Base-by-base conservation (phyloP, 2,329 filamentous ascomycete species). In the Fusarium transvaalense region DNA sequence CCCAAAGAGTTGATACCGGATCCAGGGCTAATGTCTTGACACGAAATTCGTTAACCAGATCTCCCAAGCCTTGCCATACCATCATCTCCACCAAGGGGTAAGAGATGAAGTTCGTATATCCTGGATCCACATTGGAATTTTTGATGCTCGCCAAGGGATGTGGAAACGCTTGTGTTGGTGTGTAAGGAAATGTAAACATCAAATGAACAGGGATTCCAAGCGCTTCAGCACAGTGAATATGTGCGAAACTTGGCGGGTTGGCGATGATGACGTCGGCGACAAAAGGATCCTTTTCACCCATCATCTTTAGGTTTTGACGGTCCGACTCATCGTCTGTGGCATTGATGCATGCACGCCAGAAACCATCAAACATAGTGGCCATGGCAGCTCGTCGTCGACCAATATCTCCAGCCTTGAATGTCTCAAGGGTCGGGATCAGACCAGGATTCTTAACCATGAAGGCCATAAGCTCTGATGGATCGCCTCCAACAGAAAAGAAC, bases 141-240 rank as follows among this genome's bases (percentile, higher is more conserved):
- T 90, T 92, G 77, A 95, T 90, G 74, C 89, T 93, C 12, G 92
- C 91, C 50, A 95, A 77, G 0, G 92, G 92, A 75, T 95, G 92
- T 0, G 92, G 91, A 68, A 95, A 95, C 0, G 88, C 85, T 56
- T 89, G 85, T 0, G 92, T 94, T 0, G 92, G 91, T 0, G 89
- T 92, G 73, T 92, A 94, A 0, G 92, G 92, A 59, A 94, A 91
- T 61, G 94, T 97, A 76, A 97, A 97, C 90, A 97, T 96, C 66
- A 97, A 81, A 75, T 94, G 91, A 4, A 95, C 78, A 0, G 92
- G 92, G 21, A 94, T 88, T 0, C 92, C 92, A 25, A 96, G 77
- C 27, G 91, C 88, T 78, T 96, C 92, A 1, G 92, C 92, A 66
- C 92, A 93, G 78, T 94, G 92, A 1, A 94, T 83, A 74, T 94